Base-by-base conservation (phyloP, 1,284 basidiomycete genomes). In the Grifola frondosa region DNA sequence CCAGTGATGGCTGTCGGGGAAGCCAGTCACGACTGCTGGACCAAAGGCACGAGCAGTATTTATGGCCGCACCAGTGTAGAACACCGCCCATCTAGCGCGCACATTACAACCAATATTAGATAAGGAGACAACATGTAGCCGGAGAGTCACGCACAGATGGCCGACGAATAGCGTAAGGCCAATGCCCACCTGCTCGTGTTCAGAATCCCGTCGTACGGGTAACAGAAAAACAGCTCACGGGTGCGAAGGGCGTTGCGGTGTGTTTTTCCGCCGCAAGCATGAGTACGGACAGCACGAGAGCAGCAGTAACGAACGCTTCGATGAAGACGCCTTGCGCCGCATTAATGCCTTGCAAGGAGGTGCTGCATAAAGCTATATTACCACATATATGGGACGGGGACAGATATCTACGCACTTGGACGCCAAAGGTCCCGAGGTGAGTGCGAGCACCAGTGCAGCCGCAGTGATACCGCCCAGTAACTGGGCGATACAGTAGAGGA, bases 11-110 rank as follows among this genome's bases (percentile, higher is more conserved):
- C 62, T 50, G 25, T 64, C 57, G 1, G 68, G 62, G 58, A 88
- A 89, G 6, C 77, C 75, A 2, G 76, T 70, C 29, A 89, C 71
- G 12, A 80, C 81, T 3, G 85, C 82, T 0, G 88, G 88, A 1
- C 86, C 88, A 59, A 89, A 88, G 0, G 85, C 68, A 50, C 87
- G 75, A 11, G 88, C 87, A 2, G 84, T 81, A 59, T 89, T 90
- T 74, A 80, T 77, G 12, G 69, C 71, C 10, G 74, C 78, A 5
- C 81, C 78, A 0, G 79, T 82, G 54, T 75, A 83, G 48, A 66
- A 72, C 3, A 79, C 71, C 0, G 75, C 72, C 50, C 62, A 67
- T 17, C 62, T 63, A 29, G 4, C 10, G 5, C 37, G 12, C n/a
- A n/a, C n/a, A n/a, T n/a, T n/a, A 25, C 13, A 5, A 11, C 13